Base-by-base conservation (phyloP, 129 eudicot species). In the Kitagawia praeruptora region DNA sequence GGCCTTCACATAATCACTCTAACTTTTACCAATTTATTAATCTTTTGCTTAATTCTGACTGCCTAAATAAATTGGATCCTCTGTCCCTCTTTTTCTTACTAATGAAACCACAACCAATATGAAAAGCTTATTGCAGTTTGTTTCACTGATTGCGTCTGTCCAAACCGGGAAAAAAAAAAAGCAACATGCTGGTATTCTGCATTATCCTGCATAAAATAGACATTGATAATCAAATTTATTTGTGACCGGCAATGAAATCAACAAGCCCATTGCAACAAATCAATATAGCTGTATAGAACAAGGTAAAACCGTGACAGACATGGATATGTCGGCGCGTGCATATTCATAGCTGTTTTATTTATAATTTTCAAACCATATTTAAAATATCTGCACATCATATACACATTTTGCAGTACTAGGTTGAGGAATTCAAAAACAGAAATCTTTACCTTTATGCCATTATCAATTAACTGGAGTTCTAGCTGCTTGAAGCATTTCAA, bases 401-500 rank as follows among this genome's bases (percentile, higher is more conserved):
- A 28, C 72, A 66, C 31, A 3, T 11, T 66, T 28, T 66, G 72
- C 73, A 27, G 73, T 4, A 34, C 73, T 10, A 31, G 18, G 42
- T 67, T 31, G 8, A 27, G 39, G 42, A 75, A 46, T 46, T 4
- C 5, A 3, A 23, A 45, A 74, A 75, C 41, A 75, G 7, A 19
- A 0, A 34, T 16, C 77, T 66, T 18, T 48, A 37, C 81, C 76
- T 63, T 78, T 40, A 37, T 39, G 48, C 54, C 54, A 40, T 70
- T 34, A 82, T 87, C 69, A 85, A 72, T 53, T 75, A 67, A 66
- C 82, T 54, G 80, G 83, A 85, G 85, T 78, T 76, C 63, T 86
- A 23, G 97, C 93, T 73, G 90, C 96, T 87, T 88, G 93, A 84
- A 92, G 97, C 97, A 92, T 90, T 82, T 92, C 97, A 58, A 92